Percentiles rank a stretch among this genome's conserved stretches.
Evolutionary conservation across 2,329 filamentous ascomycete species (phyloP).

Genomic region (Penicillium sclerotiorum): DNA sequence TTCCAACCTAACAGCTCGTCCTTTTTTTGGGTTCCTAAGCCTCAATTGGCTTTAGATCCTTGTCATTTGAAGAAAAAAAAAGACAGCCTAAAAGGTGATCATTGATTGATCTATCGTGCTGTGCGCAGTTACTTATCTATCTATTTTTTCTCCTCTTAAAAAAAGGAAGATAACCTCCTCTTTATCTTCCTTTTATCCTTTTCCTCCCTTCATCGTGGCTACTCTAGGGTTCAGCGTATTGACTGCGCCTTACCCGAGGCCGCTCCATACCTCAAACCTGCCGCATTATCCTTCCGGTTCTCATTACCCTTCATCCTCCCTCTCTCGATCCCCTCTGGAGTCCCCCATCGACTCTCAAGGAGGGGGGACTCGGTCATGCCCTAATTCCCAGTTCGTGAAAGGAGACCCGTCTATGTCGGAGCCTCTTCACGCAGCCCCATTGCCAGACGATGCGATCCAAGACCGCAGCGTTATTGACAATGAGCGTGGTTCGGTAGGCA

Average conservation of each 20-base stretch:
- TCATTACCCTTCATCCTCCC: conserved; percentile 35
- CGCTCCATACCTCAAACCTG: conserved; percentile 35
- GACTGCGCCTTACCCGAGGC: conserved; percentile 35
- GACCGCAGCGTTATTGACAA: conserved; percentile 26
- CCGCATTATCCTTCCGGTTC: conserved; percentile 27
- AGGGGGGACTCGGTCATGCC: conserved; percentile 44
- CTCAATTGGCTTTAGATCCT: conserved; percentile 6
- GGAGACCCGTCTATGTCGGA: conserved; percentile 44
- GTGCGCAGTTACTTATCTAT: background rate
- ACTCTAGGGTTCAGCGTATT: conserved; percentile 42
- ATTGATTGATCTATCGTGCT: background rate
- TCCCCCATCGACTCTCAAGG: conserved; percentile 39
- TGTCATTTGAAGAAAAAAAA: background rate
- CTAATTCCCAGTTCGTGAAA: conserved; percentile 30
- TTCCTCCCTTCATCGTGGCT: conserved; percentile 40
- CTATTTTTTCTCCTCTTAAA: background rate
- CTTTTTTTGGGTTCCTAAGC: background rate
- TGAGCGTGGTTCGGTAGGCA: conserved; percentile 19
- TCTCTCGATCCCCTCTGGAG: conserved; percentile 41
- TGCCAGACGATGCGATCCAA: conserved; percentile 31
- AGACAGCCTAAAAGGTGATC: too few species aligned
- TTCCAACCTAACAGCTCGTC: background rate
- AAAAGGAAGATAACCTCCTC: conserved; percentile 4
- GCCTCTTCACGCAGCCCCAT: conserved; percentile 32
- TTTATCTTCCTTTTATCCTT: background rate